These are phyloP conservation scores for Candida frijolesensis DNA, from an alignment of 1,139 yeast species.

Conservation along the genomic window DNA sequence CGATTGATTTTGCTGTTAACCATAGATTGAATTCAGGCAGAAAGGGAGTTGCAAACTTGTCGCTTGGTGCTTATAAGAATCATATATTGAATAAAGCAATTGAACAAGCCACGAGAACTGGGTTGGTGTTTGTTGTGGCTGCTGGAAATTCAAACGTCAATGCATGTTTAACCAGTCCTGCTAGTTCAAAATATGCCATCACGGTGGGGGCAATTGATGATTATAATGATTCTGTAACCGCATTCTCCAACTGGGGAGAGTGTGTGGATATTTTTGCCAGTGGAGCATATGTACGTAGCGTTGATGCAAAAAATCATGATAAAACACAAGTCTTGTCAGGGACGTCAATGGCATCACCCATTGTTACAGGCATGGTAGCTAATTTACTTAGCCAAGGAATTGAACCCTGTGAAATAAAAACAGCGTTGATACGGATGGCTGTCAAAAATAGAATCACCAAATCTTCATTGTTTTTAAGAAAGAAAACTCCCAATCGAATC, in stretches of 20 bases:
- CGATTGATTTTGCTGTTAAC: conserved; percentile 70
- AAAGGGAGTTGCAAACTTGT: conserved; percentile 75
- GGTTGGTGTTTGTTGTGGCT: conserved; percentile 80
- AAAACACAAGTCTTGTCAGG: conserved; percentile 62
- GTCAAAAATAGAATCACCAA: conserved; percentile 39
- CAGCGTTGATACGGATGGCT: conserved; percentile 38
- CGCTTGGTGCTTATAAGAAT: conserved; percentile 74
- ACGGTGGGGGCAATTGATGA: conserved; percentile 91
- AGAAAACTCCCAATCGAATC: conserved; percentile 42
- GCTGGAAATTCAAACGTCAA: conserved; percentile 82
- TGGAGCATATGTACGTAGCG: conserved; percentile 66
- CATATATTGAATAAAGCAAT: conserved; percentile 71
- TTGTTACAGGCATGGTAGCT: conserved; percentile 74
- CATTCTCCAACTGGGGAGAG: conserved; percentile 84
- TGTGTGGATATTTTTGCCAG: conserved; percentile 87
- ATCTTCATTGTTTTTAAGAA: conserved; percentile 29
- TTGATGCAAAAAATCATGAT: conserved; percentile 26
- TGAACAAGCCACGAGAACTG: conserved; percentile 67
- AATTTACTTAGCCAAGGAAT: conserved; percentile 63
- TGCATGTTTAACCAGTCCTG: conserved; percentile 83
- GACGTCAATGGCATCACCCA: conserved; percentile 87
- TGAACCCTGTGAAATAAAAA: conserved; percentile 39
- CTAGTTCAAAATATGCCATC: conserved; percentile 68
- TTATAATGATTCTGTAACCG: conserved; percentile 63
- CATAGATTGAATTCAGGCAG: conserved; percentile 46